Evolutionary conservation across 2,329 filamentous ascomycete species (phyloP).

Genomic region (Fusarium brachygibbosum): DNA sequence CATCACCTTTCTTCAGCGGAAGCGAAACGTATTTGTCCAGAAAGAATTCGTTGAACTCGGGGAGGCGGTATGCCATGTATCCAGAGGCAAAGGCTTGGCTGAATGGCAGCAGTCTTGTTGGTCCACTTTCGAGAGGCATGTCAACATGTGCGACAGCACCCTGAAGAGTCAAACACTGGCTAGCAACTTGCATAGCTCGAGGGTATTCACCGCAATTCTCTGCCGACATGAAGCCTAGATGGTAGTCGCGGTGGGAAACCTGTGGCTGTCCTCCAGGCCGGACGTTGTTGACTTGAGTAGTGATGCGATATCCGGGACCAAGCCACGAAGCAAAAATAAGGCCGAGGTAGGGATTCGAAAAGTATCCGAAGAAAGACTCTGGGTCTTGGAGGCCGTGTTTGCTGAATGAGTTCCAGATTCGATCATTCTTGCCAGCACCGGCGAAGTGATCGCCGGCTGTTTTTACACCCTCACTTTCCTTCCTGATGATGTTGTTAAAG

Average conservation of each 20-base stretch:
- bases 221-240: conserved; percentile 71
- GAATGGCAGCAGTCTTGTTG: conserved; percentile 72
- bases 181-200: conserved; percentile 65
- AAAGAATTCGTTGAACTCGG: conserved; percentile 68
- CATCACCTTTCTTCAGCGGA: conserved; percentile 68
- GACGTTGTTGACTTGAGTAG: conserved; percentile 73
- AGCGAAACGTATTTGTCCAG: conserved; percentile 65
- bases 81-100: conserved; percentile 70
- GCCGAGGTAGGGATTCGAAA: conserved; percentile 70
- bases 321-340: conserved; percentile 69
- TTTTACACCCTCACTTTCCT: conserved; percentile 54
- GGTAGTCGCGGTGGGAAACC: conserved; percentile 72
- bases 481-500: conserved; percentile 63
- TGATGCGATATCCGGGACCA: conserved; percentile 71
- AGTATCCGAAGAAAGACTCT: conserved; percentile 67
- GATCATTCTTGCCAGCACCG: conserved; percentile 65
- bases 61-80: conserved; percentile 68
- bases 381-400: conserved; percentile 70
- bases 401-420: conserved; percentile 76
- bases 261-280: conserved; percentile 70
- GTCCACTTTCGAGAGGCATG: conserved; percentile 70
- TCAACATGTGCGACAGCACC: conserved; percentile 73
- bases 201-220: conserved; percentile 63
- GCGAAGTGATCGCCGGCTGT: conserved; percentile 73
- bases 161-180: conserved; percentile 71